phyloP scores from a whole-genome alignment of 1,139 yeast genomes.

The Pichia sp. region DNA sequence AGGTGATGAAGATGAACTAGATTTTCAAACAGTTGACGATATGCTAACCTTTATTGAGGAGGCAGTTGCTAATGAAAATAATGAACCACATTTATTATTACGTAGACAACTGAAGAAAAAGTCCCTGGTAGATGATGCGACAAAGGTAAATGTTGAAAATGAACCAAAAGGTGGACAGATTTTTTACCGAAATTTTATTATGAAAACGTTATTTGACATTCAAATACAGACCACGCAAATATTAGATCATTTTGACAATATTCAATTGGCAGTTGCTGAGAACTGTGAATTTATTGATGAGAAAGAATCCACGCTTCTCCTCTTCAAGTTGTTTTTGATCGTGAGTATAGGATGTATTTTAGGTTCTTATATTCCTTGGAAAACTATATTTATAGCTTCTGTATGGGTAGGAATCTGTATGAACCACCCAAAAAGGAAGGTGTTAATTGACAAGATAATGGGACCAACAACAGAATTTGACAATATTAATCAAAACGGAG shows the following conservation, averaged over 20 bases:
- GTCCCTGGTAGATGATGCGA: slow-evolving; percentile 10
- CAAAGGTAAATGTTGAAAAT: slow-evolving; percentile 13
- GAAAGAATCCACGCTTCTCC: slow-evolving; percentile 53
- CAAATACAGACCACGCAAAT: slow-evolving; percentile 60
- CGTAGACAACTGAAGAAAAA: background rate
- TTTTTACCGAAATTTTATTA: slow-evolving; percentile 37
- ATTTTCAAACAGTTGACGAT: slow-evolving; percentile 1
- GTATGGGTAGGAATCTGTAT: slow-evolving; percentile 52
- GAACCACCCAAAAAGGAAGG: slow-evolving; percentile 47
- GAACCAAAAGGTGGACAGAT: slow-evolving; percentile 1
- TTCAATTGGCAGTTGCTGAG: slow-evolving; percentile 56
- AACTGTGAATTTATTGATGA: slow-evolving; percentile 75
- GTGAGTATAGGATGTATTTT: slow-evolving; percentile 43
- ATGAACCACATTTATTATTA: slow-evolving; percentile 1
- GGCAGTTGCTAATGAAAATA: background rate
- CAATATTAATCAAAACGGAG: background rate
- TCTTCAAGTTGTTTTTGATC: slow-evolving; percentile 32
- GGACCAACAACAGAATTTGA: background rate
- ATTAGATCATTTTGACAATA: slow-evolving; percentile 46
- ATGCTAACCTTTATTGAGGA: background rate
- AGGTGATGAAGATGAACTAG: background rate
- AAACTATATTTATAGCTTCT: slow-evolving; percentile 46
- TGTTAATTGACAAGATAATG: slow-evolving; percentile 25
- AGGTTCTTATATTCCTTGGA: slow-evolving; percentile 70
- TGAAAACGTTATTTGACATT: slow-evolving; percentile 56